phyloP scores from a whole-genome alignment of 2,329 filamentous ascomycete species.

The Neofusicoccum laricinum region DNA sequence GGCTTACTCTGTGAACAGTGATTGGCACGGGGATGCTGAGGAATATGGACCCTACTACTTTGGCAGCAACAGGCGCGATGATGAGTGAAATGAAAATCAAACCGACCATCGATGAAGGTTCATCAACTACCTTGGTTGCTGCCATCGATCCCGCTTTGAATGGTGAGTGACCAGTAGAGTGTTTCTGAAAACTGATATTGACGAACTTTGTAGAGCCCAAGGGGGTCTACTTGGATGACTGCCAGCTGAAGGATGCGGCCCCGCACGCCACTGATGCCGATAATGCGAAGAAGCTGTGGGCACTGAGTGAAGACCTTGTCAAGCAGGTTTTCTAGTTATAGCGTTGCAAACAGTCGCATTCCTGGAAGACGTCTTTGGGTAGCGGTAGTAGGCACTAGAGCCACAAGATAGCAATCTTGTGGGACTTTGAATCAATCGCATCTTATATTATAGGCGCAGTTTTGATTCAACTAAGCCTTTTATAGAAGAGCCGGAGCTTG shows the following conservation, averaged over 20 bases:
- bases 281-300: slow-evolving; percentile 30
- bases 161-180: not conserved
- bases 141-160: slow-evolving; percentile 29
- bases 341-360: no score
- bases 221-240: slow-evolving; percentile 28
- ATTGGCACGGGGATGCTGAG: not conserved
- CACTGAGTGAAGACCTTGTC: slow-evolving; percentile 32
- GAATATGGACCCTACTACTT: not conserved
- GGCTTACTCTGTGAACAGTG: not conserved
- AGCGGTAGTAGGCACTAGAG: no score
- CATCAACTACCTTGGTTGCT: slow-evolving; percentile 30
- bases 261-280: slow-evolving; percentile 23
- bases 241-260: slow-evolving; percentile 22
- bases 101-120: slow-evolving; percentile 28
- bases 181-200: not conserved
- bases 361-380: no score
- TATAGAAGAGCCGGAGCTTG: no score
- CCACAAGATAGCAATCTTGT: no score
- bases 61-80: not conserved
- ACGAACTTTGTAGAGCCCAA: slow-evolving; percentile 18
- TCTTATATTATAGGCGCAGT: no score
- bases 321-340: slow-evolving; percentile 21
- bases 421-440: no score
- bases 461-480: no score
- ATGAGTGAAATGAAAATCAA: not conserved